A percentile compares a stretch with the other conserved stretches of the same genome.
Evolutionary conservation across 1,284 basidiomycete genomes (phyloP).

Genomic region (Sanghuangporus sanghuang): DNA sequence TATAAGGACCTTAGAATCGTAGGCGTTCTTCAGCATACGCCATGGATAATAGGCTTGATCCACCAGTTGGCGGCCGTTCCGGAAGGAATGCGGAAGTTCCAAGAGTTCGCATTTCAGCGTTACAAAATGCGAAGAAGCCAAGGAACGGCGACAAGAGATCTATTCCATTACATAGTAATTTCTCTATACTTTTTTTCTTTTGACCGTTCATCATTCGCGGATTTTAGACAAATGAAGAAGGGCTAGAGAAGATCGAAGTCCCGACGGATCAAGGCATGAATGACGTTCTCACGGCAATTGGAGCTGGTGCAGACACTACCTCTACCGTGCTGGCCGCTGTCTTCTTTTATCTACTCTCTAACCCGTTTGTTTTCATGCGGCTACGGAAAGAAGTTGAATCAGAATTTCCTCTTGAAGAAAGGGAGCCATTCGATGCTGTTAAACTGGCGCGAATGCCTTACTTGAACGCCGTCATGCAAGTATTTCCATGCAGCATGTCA

Average conservation of each 20-base stretch:
- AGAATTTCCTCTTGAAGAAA: conserved; percentile 18
- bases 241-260: conserved; percentile 21
- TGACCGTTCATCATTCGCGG: neutral
- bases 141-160: conserved; percentile 29
- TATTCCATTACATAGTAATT: conserved; percentile 35
- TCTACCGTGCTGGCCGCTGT: conserved; percentile 28
- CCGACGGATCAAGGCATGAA: conserved; percentile 25
- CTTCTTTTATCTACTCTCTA: conserved; percentile 28
- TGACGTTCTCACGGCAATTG: conserved; percentile 31
- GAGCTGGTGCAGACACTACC: conserved; percentile 33
- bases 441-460: conserved; percentile 26
- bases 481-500: neutral
- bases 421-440: conserved; percentile 17
- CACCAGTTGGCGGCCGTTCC: neutral
- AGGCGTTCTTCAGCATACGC: conserved; percentile 6
- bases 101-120: conserved; percentile 17
- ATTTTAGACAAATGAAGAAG: conserved; percentile 28
- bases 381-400: conserved; percentile 28
- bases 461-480: conserved; percentile 32
- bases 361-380: conserved; percentile 25
- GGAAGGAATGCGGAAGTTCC: conserved; percentile 1
- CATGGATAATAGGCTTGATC: conserved; percentile 4
- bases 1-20: neutral
- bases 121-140: conserved; percentile 13
- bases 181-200: neutral